Conservation (phyloP, 306 rosid species). For the Fragaria iinumae region DNA sequence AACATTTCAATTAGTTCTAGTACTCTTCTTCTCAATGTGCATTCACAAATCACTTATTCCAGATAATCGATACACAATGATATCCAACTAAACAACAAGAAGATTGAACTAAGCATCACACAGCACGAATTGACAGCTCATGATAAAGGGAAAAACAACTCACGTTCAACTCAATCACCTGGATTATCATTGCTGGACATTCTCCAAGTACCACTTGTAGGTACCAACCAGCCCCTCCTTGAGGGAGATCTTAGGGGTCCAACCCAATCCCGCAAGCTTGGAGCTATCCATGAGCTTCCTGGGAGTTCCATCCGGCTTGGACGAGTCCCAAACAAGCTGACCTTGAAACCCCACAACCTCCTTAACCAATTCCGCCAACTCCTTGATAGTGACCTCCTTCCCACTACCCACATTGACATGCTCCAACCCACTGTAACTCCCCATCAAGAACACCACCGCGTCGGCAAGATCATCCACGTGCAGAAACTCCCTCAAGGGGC, state of each 20-base stretch:
- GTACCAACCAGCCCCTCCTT: constrained; percentile 90
- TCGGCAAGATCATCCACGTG: constrained; percentile 92
- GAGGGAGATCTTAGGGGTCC: constrained; percentile 82
- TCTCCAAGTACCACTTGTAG: constrained; percentile 82
- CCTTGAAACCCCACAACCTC: constrained; percentile 92
- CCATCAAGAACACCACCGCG: constrained; percentile 76
- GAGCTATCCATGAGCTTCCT: constrained; percentile 95
- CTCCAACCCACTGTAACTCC: constrained; percentile 64
- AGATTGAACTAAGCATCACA: not conserved
- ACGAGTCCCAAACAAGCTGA: constrained; percentile 78
- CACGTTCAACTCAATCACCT: constrained; percentile 7
- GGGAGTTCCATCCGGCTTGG: constrained; percentile 96
- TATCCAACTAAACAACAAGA: not conserved
- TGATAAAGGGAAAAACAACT: not conserved
- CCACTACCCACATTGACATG: constrained; percentile 95
- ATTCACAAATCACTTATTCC: too few species aligned
- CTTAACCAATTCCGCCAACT: constrained; percentile 80
- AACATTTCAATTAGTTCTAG: not conserved
- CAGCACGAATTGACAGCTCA: constrained; percentile 15
- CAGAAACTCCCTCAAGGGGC: constrained; percentile 91
- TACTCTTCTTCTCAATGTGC: not conserved
- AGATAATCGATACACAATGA: too few species aligned
- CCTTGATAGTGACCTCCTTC: constrained; percentile 82
- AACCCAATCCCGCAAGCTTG: constrained; percentile 70
- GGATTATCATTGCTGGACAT: constrained; percentile 52